Percentiles rank a stretch among this genome's conserved stretches.
These are phyloP conservation scores for Rubia peregrina DNA, from an alignment of 305 asterid species.

Conservation along the genomic window DNA sequence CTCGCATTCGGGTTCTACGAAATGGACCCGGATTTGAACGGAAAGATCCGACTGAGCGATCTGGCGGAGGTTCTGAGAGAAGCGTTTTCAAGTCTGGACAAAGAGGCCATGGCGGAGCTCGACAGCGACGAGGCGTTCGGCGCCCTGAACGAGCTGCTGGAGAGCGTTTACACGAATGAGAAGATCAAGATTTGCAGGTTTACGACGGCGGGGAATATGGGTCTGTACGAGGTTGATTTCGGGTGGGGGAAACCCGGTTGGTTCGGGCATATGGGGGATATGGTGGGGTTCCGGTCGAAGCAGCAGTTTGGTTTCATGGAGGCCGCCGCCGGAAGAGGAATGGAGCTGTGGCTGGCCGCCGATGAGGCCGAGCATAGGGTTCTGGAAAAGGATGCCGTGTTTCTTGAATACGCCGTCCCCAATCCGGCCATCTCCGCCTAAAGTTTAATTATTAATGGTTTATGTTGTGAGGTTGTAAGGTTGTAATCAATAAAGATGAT, in stretches of 20 bases:
- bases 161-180: conserved; percentile 18
- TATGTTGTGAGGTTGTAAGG: too few relatives aligned
- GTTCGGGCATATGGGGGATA: conserved; percentile 26
- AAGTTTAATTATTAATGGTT: too few relatives aligned
- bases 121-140: conserved; percentile 6
- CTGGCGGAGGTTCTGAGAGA: conserved; percentile 21
- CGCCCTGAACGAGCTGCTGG: conserved; percentile 14
- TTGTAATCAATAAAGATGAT: too few relatives aligned
- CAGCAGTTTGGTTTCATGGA: conserved; percentile 26
- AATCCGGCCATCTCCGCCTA: conserved; percentile 21
- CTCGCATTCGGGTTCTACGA: conserved; percentile 18
- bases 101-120: conserved; percentile 15
- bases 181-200: conserved; percentile 17
- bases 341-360: conserved; percentile 26
- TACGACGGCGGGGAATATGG: conserved; percentile 23
- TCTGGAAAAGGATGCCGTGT: conserved; percentile 21
- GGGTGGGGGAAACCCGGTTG: conserved; percentile 27
- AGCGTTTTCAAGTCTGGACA: conserved; percentile 11
- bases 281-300: conserved; percentile 19
- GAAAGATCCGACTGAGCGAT: background rate
- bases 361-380: conserved; percentile 19
- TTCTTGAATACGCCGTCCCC: conserved; percentile 20
- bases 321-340: conserved; percentile 8
- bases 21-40: background rate
- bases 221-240: conserved; percentile 19